phyloP scores from a whole-genome alignment of 805 yeast genomes.

The Yarrowia sp. region DNA sequence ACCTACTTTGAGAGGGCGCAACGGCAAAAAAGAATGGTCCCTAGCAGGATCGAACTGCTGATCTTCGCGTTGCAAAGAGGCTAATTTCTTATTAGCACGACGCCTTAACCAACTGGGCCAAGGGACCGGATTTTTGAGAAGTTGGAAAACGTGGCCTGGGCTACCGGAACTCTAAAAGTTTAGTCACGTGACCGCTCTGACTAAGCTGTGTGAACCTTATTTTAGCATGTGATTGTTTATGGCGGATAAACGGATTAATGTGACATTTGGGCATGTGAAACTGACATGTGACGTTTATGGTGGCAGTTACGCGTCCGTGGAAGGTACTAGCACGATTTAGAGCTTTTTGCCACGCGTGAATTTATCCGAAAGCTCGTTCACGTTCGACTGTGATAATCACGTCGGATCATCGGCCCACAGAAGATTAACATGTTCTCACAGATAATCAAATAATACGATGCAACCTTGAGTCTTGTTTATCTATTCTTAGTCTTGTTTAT shows the following conservation, averaged over 20 bases:
- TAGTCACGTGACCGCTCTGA: background rate
- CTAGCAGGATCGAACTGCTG: conserved; percentile 48
- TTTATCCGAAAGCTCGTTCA: too few species aligned
- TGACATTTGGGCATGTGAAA: conserved; percentile 4
- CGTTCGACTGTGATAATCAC: background rate
- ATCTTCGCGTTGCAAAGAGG: conserved; percentile 45
- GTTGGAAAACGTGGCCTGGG: background rate
- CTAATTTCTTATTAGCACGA: conserved; percentile 24
- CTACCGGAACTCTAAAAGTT: background rate
- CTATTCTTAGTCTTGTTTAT: background rate
- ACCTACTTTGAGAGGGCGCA: too few species aligned
- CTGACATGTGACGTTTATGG: background rate
- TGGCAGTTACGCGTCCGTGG: background rate
- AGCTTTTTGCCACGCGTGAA: too few species aligned
- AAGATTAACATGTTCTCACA: background rate
- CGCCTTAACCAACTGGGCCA: conserved; percentile 27
- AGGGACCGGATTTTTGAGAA: background rate
- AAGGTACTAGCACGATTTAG: too few species aligned
- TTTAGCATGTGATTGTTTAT: background rate
- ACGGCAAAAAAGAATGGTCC: conserved; percentile 33
- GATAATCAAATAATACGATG: background rate
- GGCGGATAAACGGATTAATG: background rate
- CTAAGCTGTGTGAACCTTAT: background rate
- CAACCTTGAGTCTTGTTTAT: background rate
- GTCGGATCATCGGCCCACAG: background rate